Base-by-base conservation (phyloP, 352 stramenopile genomes). In the Phytopythium montanum region DNA sequence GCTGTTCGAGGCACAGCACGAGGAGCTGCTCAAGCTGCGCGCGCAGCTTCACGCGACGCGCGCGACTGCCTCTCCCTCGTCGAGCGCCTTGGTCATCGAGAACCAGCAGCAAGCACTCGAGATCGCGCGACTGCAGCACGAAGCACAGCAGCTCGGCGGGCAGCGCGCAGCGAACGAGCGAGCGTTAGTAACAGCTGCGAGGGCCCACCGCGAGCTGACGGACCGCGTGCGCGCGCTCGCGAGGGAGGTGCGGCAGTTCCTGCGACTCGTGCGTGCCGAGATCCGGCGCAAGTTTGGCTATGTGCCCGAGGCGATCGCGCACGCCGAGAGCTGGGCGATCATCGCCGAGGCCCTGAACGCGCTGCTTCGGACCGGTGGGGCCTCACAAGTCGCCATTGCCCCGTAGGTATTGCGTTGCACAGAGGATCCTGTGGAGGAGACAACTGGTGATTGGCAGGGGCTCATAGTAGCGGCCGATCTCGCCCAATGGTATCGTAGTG, bases 201-300 rank as follows among this genome's bases (percentile, higher is more conserved):
- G 83, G 49, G 44, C 69, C 12, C 66, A 78, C 23, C 53, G 61
- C 13, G 67, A 79, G n/a, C 66, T 79, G 50, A 62, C 65, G 21
- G 72, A 66, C 44, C 73, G 79, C n/a, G 60, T 90, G 41, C 75
- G 80, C 28, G 62, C 81, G 21, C 65, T 90, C 18, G 67, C 78
- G 44, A 70, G 66, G 3, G 79, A 91, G 52, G 70, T 91, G 41
- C 79, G 76, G 25, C 79, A 90, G 58, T 90, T 89, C 39, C 59
- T 91, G 60, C 73, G 80, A 28, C 62, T 89, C 42, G 79, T 90
- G 52, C 77, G 81, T 10, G 59, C 62, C n/a, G 81, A 91, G 64
- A 89, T 89, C 65, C 86, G 87, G 60, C 77, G 77, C 49, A 90
- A 91, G 54, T 93, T 91, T 50, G 81, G 81, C 14, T 89, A 91